A percentile compares a stretch with the other conserved stretches of the same genome.
Evolutionary conservation across 208 protist species (phyloP).

Genomic region (Wallacemonas collosoma): DNA sequence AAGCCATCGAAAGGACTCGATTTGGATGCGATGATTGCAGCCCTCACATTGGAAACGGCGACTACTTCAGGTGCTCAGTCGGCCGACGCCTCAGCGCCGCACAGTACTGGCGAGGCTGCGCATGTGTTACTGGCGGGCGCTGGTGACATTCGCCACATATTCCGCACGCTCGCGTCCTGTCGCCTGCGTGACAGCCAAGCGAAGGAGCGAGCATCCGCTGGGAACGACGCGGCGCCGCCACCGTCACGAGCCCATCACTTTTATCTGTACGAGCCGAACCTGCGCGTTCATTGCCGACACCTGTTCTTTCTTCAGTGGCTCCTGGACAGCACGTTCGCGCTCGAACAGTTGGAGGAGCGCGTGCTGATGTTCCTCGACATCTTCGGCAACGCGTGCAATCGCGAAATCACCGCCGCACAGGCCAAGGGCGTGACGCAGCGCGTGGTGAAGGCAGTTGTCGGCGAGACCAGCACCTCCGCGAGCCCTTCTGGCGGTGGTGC

Average conservation of each 20-base stretch:
- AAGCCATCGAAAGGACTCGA: slow-evolving; percentile 32
- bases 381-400: slow-evolving; percentile 77
- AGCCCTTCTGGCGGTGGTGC: slow-evolving; percentile 22
- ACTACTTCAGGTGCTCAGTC: background rate
- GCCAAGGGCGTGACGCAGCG: slow-evolving; percentile 66
- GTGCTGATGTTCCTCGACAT: slow-evolving; percentile 91
- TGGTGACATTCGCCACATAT: slow-evolving; percentile 83
- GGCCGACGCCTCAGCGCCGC: background rate
- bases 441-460: slow-evolving; percentile 34
- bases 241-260: slow-evolving; percentile 57
- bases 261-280: slow-evolving; percentile 89
- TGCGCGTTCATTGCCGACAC: slow-evolving; percentile 83
- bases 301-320: slow-evolving; percentile 92
- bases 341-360: slow-evolving; percentile 88
- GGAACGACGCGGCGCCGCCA: background rate
- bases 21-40: slow-evolving; percentile 53
- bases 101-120: slow-evolving; percentile 18
- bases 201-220: background rate
- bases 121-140: slow-evolving; percentile 76
- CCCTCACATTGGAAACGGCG: slow-evolving; percentile 21
- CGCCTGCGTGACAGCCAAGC: slow-evolving; percentile 30
- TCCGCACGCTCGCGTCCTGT: slow-evolving; percentile 73
- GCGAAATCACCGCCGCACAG: slow-evolving; percentile 81
- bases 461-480: slow-evolving; percentile 20
- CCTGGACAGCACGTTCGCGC: slow-evolving; percentile 84